phyloP scores from a whole-genome alignment of 108 stramenopile species.

The Nitzschia sp. region DNA sequence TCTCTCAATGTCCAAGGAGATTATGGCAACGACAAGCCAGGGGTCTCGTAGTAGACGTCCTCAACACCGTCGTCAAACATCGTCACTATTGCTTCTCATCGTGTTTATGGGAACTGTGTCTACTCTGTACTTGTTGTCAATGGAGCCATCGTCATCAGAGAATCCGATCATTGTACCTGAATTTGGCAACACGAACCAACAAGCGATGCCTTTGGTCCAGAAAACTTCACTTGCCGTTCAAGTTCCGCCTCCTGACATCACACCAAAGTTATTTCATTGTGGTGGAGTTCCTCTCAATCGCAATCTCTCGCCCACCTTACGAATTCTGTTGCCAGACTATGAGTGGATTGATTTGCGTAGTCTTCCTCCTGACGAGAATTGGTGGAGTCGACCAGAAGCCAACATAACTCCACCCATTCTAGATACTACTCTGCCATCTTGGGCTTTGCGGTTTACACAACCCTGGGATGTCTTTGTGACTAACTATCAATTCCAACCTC shows the following conservation, averaged over 20 bases:
- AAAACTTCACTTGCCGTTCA: too few species aligned
- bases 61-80: too few species aligned
- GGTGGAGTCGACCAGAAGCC: neutral
- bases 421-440: too few species aligned
- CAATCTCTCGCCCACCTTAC: neutral
- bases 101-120: too few species aligned
- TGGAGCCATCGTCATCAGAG: neutral
- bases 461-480: conserved; percentile 2
- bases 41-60: too few species aligned
- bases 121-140: too few species aligned
- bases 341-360: neutral
- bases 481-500: neutral
- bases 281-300: conserved; percentile 7
- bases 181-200: neutral
- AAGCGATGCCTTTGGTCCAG: neutral
- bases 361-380: neutral
- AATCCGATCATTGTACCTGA: neutral
- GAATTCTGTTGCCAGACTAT: neutral
- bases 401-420: neutral
- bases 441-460: neutral
- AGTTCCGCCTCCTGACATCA: neutral
- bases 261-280: conserved; percentile 10
- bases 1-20: too few species aligned
- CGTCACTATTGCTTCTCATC: too few species aligned
- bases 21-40: too few species aligned